These are phyloP conservation scores for Candida germanica DNA, from an alignment of 805 yeast genomes.

Conservation along the genomic window DNA sequence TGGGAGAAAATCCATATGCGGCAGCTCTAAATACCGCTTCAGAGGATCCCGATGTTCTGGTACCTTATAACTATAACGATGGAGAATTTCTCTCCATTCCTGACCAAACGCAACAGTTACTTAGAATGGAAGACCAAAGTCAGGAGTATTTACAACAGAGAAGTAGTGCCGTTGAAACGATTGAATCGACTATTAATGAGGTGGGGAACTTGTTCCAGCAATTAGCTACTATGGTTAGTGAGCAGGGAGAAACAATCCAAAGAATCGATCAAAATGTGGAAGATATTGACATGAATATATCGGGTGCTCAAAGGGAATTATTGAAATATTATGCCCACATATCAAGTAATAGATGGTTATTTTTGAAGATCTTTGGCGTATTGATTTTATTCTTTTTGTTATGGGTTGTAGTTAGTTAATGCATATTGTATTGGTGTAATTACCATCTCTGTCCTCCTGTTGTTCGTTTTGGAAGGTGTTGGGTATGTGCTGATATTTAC, in stretches of 20 bases:
- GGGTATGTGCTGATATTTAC: no score
- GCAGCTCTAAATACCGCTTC: slow-evolving; percentile 19
- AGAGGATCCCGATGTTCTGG: slow-evolving; percentile 25
- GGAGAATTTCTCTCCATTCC: slow-evolving; percentile 69
- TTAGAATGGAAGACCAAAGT: slow-evolving; percentile 78
- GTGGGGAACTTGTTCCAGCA: slow-evolving; percentile 94
- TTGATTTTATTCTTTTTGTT: slow-evolving; percentile 70
- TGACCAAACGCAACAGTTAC: slow-evolving; percentile 73
- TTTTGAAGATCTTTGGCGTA: slow-evolving; percentile 84
- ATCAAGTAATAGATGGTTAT: slow-evolving; percentile 88
- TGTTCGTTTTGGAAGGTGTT: no score
- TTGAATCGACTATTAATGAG: slow-evolving; percentile 95
- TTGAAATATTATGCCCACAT: slow-evolving; percentile 85
- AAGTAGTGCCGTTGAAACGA: slow-evolving; percentile 88
- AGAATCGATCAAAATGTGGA: slow-evolving; percentile 94
- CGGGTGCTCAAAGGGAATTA: slow-evolving; percentile 92
- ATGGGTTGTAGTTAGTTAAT: slow-evolving; percentile 73
- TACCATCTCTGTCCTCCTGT: no score
- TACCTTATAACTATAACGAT: slow-evolving; percentile 26
- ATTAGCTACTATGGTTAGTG: slow-evolving; percentile 95
- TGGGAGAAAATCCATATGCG: slow-evolving; percentile 38
- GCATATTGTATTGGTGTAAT: no score
- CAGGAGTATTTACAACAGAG: slow-evolving; percentile 75
- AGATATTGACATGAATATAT: slow-evolving; percentile 82
- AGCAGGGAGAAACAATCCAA: slow-evolving; percentile 94